phyloP scores from a whole-genome alignment of 1,139 yeast genomes.

The Yamadazyma oceani region DNA sequence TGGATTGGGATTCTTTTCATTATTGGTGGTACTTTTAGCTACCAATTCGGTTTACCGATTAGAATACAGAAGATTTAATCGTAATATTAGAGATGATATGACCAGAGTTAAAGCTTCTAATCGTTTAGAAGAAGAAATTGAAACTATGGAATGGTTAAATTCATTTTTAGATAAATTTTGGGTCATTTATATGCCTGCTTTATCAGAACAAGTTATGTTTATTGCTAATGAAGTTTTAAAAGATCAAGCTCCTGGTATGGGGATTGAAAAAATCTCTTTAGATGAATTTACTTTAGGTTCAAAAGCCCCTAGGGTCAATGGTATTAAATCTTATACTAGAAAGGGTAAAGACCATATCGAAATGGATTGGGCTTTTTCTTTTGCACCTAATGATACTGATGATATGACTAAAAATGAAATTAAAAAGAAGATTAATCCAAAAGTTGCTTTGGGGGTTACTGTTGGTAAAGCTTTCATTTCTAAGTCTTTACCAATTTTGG shows the following conservation, averaged over 20 bases:
- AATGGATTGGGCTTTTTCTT: conserved; percentile 82
- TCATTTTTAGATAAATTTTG: conserved; percentile 75
- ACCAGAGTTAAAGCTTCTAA: conserved; percentile 59
- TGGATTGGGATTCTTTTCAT: conserved; percentile 59
- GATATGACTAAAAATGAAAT: conserved; percentile 79
- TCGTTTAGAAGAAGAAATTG: conserved; percentile 59
- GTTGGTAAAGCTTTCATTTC: conserved; percentile 77
- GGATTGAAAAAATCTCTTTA: conserved; percentile 68
- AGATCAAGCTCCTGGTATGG: conserved; percentile 78
- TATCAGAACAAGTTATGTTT: conserved; percentile 71
- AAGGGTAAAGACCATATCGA: conserved; percentile 66
- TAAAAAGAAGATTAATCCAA: conserved; percentile 69
- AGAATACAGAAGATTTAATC: conserved; percentile 71
- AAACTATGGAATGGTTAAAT: conserved; percentile 80
- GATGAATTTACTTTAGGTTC: conserved; percentile 80
- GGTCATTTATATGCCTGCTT: conserved; percentile 85
- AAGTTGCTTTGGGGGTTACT: conserved; percentile 75
- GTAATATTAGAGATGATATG: conserved; percentile 74
- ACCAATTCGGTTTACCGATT: conserved; percentile 66
- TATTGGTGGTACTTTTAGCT: conserved; percentile 57
- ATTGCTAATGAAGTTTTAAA: conserved; percentile 65
- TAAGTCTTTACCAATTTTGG: conserved; percentile 71
- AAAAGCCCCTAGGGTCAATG: conserved; percentile 72
- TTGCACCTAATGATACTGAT: conserved; percentile 77
- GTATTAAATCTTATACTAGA: conserved; percentile 69